Conservation (phyloP, 805 yeast species). For the Cyberlindnera suaveolens region DNA sequence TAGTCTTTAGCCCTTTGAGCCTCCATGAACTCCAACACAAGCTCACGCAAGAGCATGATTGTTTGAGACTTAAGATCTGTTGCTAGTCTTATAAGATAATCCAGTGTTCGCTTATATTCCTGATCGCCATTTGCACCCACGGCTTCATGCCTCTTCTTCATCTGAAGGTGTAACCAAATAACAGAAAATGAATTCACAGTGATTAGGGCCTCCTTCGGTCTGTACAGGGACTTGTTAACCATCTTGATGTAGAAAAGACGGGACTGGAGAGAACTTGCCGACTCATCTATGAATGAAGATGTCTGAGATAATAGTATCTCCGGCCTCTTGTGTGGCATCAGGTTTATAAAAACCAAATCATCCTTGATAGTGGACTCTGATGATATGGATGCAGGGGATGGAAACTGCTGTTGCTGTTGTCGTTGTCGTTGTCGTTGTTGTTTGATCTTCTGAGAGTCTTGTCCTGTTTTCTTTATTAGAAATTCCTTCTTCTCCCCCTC, state of each 20-base stretch:
- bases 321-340: conserved; percentile 11
- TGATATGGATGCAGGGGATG: conserved; percentile 4
- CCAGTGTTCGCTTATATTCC: conserved; percentile 1
- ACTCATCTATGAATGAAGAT: conserved; percentile 9
- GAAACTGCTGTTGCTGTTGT: not conserved
- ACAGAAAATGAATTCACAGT: conserved; percentile 7
- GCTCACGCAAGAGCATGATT: conserved; percentile 6
- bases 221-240: conserved; percentile 8
- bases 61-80: conserved; percentile 5
- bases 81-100: conserved; percentile 1
- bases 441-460: not conserved
- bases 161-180: conserved; percentile 16
- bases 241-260: conserved; percentile 10
- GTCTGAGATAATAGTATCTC: conserved; percentile 9
- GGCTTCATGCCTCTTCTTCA: conserved; percentile 9
- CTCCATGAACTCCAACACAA: conserved; percentile 9
- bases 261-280: not conserved
- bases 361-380: not conserved
- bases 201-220: conserved; percentile 3
- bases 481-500: conserved; percentile 16
- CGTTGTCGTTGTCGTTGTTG: not conserved
- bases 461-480: conserved; percentile 6
- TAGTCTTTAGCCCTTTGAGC: conserved; percentile 7
- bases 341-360: not conserved
- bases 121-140: not conserved